Evolutionary conservation across 2,329 filamentous ascomycete genomes (phyloP).

Genomic region (Neofusicoccum umdonicola): DNA sequence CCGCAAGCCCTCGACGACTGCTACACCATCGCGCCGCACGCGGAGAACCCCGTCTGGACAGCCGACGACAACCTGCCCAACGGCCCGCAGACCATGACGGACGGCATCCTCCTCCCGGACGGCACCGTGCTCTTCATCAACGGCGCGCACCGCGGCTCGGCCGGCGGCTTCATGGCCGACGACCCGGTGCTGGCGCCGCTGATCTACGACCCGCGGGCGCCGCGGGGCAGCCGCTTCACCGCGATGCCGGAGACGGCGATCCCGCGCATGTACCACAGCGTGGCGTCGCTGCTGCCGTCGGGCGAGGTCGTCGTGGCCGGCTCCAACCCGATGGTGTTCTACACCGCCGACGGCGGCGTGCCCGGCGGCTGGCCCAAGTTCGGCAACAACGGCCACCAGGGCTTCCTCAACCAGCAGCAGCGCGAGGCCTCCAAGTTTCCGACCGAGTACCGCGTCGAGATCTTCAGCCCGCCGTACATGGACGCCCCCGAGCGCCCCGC

Average conservation of each 20-base stretch:
- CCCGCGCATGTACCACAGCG: slow-evolving; percentile 52
- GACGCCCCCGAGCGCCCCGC: slow-evolving; percentile 45
- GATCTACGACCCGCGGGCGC: slow-evolving; percentile 4
- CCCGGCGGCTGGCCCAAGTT: slow-evolving; percentile 10
- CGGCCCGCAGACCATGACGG: slow-evolving; percentile 11
- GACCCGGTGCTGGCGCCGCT: not conserved
- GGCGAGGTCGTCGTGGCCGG: slow-evolving; percentile 56
- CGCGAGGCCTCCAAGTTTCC: slow-evolving; percentile 31
- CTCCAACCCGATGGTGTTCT: slow-evolving; percentile 49
- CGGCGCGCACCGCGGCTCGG: slow-evolving; percentile 11
- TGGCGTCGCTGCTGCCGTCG: slow-evolving; percentile 52
- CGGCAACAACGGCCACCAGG: slow-evolving; percentile 7
- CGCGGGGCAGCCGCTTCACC: not conserved
- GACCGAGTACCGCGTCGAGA: slow-evolving; percentile 57
- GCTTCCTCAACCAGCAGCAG: slow-evolving; percentile 16
- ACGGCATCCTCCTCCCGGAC: slow-evolving; percentile 7
- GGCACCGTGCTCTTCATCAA: slow-evolving; percentile 14
- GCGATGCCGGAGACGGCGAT: slow-evolving; percentile 27
- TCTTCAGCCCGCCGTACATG: slow-evolving; percentile 55
- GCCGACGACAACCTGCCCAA: slow-evolving; percentile 4
- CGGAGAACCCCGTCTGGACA: not conserved
- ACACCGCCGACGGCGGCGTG: slow-evolving; percentile 35
- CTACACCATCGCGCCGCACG: slow-evolving; percentile 10
- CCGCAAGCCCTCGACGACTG: slow-evolving; percentile 16
- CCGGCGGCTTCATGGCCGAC: slow-evolving; percentile 13